Evolutionary conservation across 495 filamentous ascomycete genomes (phyloP).

Genomic region (Sabuloglossum arenarium): DNA sequence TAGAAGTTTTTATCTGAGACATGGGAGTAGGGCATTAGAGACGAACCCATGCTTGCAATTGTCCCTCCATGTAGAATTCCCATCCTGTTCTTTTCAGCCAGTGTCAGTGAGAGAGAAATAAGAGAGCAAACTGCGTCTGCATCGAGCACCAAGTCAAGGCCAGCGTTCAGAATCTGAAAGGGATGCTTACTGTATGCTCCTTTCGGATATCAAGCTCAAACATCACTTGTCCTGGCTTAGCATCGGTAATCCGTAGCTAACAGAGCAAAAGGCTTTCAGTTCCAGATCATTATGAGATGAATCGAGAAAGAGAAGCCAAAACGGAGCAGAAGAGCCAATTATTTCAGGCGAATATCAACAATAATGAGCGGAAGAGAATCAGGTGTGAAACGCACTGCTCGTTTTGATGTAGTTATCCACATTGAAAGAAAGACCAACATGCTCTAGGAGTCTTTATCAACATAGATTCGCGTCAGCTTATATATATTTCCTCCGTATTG

Average conservation of each 20-base stretch:
- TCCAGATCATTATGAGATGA: constrained; percentile 3
- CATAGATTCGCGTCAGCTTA: neutral
- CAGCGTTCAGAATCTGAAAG: neutral
- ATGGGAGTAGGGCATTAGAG: neutral
- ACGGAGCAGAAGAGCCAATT: too few relatives aligned
- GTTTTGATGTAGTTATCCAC: constrained; percentile 1
- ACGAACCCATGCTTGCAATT: constrained; percentile 69
- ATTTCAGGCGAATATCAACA: too few relatives aligned
- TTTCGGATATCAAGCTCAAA: constrained; percentile 76
- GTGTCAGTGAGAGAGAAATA: neutral
- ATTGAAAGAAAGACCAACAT: neutral
- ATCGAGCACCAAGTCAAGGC: neutral
- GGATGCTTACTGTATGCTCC: constrained; percentile 55
- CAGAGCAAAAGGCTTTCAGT: neutral
- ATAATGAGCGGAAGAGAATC: too few relatives aligned
- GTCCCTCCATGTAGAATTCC: constrained; percentile 86
- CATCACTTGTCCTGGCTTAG: constrained; percentile 55
- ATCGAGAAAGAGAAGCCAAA: neutral
- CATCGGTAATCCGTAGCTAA: constrained; percentile 58
- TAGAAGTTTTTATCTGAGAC: neutral
- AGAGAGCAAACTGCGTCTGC: neutral
- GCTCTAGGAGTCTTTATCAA: neutral
- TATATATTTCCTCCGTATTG: neutral
- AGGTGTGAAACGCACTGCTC: neutral
- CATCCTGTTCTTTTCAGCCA: constrained; percentile 48